phyloP scores from a whole-genome alignment of 495 filamentous ascomycete species.

The Aspergillus incahuasiensis region DNA sequence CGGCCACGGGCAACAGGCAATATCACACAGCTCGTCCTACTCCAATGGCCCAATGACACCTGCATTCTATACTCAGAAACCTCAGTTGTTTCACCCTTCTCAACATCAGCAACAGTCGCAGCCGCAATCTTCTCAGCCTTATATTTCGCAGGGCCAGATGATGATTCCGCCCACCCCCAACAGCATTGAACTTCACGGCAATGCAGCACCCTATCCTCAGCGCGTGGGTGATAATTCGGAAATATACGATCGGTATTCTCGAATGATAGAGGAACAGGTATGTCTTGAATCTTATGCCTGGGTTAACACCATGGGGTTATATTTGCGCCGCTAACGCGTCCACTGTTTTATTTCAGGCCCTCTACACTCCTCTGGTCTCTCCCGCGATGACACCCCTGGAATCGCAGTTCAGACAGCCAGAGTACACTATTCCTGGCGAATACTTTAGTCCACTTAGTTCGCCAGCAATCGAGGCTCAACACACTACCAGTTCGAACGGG shows the following conservation, averaged over 20 bases:
- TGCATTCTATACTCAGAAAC: constrained; percentile 37
- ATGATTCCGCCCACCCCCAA: constrained; percentile 91
- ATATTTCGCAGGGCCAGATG: constrained; percentile 45
- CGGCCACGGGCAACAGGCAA: constrained; percentile 19
- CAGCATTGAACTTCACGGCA: constrained; percentile 81
- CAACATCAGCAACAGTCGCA: constrained; percentile 51
- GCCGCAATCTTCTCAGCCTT: constrained; percentile 47
- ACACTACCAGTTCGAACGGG: constrained; percentile 44
- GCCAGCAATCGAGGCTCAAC: constrained; percentile 81
- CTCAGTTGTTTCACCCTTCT: constrained; percentile 21
- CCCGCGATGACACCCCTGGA: constrained; percentile 92
- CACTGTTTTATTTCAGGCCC: constrained; percentile 46
- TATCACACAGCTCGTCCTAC: constrained; percentile 29
- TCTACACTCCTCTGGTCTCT: constrained; percentile 91
- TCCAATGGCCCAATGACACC: constrained; percentile 33
- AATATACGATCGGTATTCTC: constrained; percentile 67
- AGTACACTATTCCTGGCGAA: constrained; percentile 78
- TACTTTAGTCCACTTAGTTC: constrained; percentile 94
- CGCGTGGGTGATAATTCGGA: constrained; percentile 57
- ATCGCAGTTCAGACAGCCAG: constrained; percentile 71
- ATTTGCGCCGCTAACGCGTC: constrained; percentile 23
- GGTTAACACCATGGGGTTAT: not conserved
- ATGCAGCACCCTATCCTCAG: constrained; percentile 57
- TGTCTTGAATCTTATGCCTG: constrained; percentile 18
- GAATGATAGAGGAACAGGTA: constrained; percentile 78